Percentiles rank a stretch among this genome's conserved stretches.
These are phyloP conservation scores for Eutypa lata DNA, from an alignment of 2,329 filamentous ascomycete species.

Conservation along the genomic window DNA sequence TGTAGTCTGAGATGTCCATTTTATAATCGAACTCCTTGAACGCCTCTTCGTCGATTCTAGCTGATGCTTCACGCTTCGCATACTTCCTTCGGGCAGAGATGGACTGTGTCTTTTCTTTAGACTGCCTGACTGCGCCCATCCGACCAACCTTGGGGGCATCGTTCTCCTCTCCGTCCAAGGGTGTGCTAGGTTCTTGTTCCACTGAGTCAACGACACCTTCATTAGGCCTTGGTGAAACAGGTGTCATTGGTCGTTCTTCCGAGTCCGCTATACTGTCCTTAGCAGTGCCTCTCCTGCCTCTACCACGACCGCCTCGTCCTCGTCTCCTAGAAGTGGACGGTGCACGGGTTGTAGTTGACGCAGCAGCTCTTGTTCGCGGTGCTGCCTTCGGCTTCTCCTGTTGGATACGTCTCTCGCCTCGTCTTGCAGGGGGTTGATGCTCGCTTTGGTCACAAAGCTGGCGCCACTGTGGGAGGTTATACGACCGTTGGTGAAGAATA, in stretches of 20 bases:
- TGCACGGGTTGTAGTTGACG: conserved; percentile 23
- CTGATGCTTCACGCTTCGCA: conserved; percentile 73
- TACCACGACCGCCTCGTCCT: conserved; percentile 36
- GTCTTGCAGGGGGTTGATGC: conserved; percentile 87
- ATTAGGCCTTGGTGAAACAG: conserved; percentile 50
- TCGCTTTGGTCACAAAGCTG: conserved; percentile 90
- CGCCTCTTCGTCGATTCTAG: conserved; percentile 81
- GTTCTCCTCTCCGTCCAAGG: conserved; percentile 45
- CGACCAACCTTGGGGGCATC: conserved; percentile 40
- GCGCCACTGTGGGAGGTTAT: conserved; percentile 96
- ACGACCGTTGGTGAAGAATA: conserved; percentile 91
- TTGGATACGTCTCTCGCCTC: conserved; percentile 74
- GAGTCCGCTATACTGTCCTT: conserved; percentile 35
- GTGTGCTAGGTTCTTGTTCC: conserved; percentile 44
- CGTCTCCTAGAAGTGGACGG: conserved; percentile 35
- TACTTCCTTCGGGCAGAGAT: conserved; percentile 85
- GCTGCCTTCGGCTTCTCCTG: conserved; percentile 46
- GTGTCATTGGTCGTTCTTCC: conserved; percentile 57
- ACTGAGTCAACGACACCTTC: conserved; percentile 43
- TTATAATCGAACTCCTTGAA: conserved; percentile 91
- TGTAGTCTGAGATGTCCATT: conserved; percentile 84
- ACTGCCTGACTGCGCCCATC: conserved; percentile 47
- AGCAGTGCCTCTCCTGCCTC: conserved; percentile 33
- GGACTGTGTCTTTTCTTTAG: conserved; percentile 65
- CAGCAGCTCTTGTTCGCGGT: conserved; percentile 35